phyloP scores from a whole-genome alignment of 2,329 filamentous ascomycete genomes.

The Aspergillus brasiliensis region DNA sequence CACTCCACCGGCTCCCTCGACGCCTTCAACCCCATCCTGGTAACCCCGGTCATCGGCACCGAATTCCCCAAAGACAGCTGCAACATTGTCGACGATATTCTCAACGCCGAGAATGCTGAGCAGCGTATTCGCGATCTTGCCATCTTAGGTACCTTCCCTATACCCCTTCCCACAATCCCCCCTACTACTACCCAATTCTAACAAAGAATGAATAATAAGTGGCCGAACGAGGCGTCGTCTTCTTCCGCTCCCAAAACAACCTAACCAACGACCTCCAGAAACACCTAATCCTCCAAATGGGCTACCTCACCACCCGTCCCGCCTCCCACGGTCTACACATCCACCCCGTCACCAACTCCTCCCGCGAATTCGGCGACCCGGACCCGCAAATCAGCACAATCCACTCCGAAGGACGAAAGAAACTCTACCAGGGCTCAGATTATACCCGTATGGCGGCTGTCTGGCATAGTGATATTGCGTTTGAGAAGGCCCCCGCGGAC shows the following conservation, averaged over 20 bases:
- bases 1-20: slow-evolving; percentile 17
- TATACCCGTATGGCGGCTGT: slow-evolving; percentile 38
- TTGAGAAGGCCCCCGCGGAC: slow-evolving; percentile 65
- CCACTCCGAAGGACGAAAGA: slow-evolving; percentile 58
- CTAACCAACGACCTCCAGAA: slow-evolving; percentile 67
- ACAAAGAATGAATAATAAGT: too few relatives aligned
- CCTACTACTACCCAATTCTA: not conserved
- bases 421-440: slow-evolving; percentile 35
- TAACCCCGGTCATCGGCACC: slow-evolving; percentile 45
- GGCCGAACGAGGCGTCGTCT: slow-evolving; percentile 69
- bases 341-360: slow-evolving; percentile 60
- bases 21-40: slow-evolving; percentile 12
- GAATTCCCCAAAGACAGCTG: slow-evolving; percentile 40
- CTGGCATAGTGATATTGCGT: slow-evolving; percentile 65
- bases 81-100: slow-evolving; percentile 53
- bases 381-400: slow-evolving; percentile 68
- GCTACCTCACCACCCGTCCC: slow-evolving; percentile 62
- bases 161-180: not conserved
- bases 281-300: slow-evolving; percentile 62
- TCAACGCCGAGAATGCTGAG: slow-evolving; percentile 64
- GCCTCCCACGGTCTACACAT: slow-evolving; percentile 61
- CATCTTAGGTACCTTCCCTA: slow-evolving; percentile 58
- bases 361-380: slow-evolving; percentile 55
- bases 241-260: slow-evolving; percentile 66
- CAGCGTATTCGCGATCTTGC: slow-evolving; percentile 67